phyloP scores from a whole-genome alignment of 2,329 filamentous ascomycete species.

The Madurella mycetomatis region DNA sequence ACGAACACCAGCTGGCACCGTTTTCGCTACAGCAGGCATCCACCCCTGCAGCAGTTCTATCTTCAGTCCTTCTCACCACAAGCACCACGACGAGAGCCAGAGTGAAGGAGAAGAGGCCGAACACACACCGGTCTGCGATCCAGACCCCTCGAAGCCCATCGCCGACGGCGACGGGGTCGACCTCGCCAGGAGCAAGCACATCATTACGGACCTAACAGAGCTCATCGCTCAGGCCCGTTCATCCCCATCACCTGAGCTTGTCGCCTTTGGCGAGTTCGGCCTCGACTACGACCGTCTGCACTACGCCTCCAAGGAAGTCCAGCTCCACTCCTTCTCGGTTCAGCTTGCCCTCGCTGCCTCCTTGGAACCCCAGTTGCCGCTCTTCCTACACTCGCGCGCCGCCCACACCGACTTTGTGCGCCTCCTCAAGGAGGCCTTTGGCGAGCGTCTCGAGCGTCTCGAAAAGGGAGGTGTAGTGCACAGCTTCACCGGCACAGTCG shows the following conservation, averaged over 20 bases:
- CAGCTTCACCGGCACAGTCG: slow-evolving; percentile 84
- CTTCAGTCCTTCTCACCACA: slow-evolving; percentile 57
- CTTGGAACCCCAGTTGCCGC: slow-evolving; percentile 67
- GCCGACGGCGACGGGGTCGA: slow-evolving; percentile 45
- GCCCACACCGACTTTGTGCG: slow-evolving; percentile 79
- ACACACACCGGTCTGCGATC: slow-evolving; percentile 51
- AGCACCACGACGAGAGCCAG: slow-evolving; percentile 42
- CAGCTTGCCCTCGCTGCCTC: slow-evolving; percentile 75
- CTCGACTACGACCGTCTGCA: slow-evolving; percentile 93
- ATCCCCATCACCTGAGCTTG: slow-evolving; percentile 47
- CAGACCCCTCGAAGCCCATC: slow-evolving; percentile 44
- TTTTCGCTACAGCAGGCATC: slow-evolving; percentile 88
- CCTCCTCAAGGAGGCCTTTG: slow-evolving; percentile 58
- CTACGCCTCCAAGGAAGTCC: slow-evolving; percentile 71
- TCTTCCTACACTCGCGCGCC: slow-evolving; percentile 89
- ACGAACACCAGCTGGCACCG: slow-evolving; percentile 58
- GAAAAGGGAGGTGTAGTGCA: slow-evolving; percentile 82
- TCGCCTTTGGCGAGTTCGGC: slow-evolving; percentile 91
- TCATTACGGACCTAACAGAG: slow-evolving; percentile 57
- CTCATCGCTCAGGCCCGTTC: slow-evolving; percentile 59
- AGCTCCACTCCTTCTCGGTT: slow-evolving; percentile 77
- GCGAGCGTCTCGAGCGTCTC: slow-evolving; percentile 57
- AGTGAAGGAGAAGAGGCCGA: slow-evolving; percentile 34
- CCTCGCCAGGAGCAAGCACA: slow-evolving; percentile 39
- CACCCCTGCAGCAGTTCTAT: slow-evolving; percentile 84